phyloP scores from a whole-genome alignment of 1,284 basidiomycete genomes.

The Ustilago lituana region DNA sequence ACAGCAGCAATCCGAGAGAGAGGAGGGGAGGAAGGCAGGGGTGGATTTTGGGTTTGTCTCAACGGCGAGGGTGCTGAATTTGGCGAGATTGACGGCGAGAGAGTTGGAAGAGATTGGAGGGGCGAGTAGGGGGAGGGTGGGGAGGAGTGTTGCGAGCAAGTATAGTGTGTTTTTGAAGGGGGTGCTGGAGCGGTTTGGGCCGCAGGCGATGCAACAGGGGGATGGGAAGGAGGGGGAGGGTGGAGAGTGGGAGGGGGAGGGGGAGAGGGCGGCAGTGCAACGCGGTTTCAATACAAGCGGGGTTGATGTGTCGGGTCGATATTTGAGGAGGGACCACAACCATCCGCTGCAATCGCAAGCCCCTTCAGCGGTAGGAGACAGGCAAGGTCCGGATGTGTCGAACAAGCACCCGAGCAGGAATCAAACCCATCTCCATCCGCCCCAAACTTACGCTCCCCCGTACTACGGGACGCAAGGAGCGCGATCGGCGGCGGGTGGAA shows the following conservation, averaged over 20 bases:
- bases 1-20: background rate
- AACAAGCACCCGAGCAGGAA: too few species aligned
- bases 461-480: too few species aligned
- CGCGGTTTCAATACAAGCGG: too few species aligned
- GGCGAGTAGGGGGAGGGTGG: background rate
- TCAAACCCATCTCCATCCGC: too few species aligned
- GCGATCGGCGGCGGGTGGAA: slow-evolving; percentile 1
- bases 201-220: background rate
- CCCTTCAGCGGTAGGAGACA: too few species aligned
- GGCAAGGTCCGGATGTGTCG: too few species aligned
- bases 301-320: background rate
- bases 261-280: slow-evolving; percentile 6
- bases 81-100: slow-evolving; percentile 10
- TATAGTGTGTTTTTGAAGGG: slow-evolving; percentile 29
- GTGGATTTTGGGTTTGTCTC: slow-evolving; percentile 32
- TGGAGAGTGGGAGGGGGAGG: background rate
- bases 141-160: slow-evolving; percentile 19
- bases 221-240: background rate
- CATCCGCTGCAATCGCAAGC: background rate
- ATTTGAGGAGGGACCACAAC: slow-evolving; percentile 12
- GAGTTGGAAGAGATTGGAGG: slow-evolving; percentile 20
- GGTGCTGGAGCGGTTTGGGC: slow-evolving; percentile 16
- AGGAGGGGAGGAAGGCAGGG: background rate
- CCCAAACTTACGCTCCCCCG: too few species aligned
- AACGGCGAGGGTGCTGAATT: slow-evolving; percentile 4